A percentile compares a stretch with the other conserved stretches of the same genome.
Conservation (phyloP, 2,329 filamentous ascomycete species). For the Pseudocercospora cruenta region DNA sequence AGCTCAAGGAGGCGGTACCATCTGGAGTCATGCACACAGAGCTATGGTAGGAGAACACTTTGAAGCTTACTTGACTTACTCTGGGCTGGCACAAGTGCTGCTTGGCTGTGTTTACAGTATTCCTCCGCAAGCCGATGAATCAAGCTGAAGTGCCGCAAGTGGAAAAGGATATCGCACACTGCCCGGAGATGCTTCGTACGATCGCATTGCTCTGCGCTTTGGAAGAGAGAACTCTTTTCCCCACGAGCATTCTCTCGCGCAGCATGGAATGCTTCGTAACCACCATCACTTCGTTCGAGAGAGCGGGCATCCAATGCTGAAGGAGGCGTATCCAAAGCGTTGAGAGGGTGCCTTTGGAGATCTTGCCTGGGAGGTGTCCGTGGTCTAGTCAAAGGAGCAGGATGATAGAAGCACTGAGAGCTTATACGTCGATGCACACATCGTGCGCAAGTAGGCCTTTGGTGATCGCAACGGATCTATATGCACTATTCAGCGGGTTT, state of each 20-base stretch:
- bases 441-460: slow-evolving; percentile 20
- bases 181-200: neutral
- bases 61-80: neutral
- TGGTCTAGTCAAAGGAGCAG: slow-evolving; percentile 24
- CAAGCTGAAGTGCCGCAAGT: neutral
- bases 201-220: too few relatives aligned
- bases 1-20: too few relatives aligned
- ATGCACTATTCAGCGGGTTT: slow-evolving; percentile 2
- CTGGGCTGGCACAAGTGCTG: slow-evolving; percentile 9
- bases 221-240: too few relatives aligned
- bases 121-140: neutral
- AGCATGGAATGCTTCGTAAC: too few relatives aligned
- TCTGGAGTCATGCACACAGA: too few relatives aligned
- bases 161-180: neutral
- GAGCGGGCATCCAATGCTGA: too few relatives aligned
- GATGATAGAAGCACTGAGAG: slow-evolving; percentile 25
- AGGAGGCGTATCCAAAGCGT: too few relatives aligned
- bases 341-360: neutral
- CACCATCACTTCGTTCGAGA: too few relatives aligned
- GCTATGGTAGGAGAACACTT: too few relatives aligned
- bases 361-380: neutral
- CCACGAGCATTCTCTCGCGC: too few relatives aligned
- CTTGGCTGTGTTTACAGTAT: neutral
- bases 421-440: slow-evolving; percentile 17
- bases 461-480: slow-evolving; percentile 26